phyloP scores from a whole-genome alignment of 2,329 filamentous ascomycete species.

The Diaporthe aspalathi region DNA sequence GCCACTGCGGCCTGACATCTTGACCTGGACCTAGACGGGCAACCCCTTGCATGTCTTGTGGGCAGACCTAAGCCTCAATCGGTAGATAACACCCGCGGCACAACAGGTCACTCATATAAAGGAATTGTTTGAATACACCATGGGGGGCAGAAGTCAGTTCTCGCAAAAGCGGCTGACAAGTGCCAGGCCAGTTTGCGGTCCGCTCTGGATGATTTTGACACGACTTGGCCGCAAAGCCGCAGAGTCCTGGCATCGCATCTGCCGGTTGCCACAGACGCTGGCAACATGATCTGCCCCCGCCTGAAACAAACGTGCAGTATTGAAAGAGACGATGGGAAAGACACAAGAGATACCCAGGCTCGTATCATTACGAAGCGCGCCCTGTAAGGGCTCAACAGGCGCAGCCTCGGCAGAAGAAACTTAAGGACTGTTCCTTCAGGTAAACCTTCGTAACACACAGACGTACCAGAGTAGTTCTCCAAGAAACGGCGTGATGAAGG shows the following conservation, averaged over 20 bases:
- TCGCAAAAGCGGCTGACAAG: neutral
- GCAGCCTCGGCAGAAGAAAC: neutral
- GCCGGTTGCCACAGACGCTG: neutral
- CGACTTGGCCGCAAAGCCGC: neutral
- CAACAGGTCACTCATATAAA: too few relatives aligned
- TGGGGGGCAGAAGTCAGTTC: neutral
- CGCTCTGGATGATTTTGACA: neutral
- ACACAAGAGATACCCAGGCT: neutral
- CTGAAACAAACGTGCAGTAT: neutral
- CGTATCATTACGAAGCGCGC: neutral
- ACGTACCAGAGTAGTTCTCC: neutral
- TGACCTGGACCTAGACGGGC: neutral
- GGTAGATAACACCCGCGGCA: neutral
- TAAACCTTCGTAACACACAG: neutral
- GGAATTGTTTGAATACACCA: neutral
- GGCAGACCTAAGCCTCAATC: neutral
- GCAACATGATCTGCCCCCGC: neutral
- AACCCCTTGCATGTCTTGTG: neutral
- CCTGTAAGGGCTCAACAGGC: neutral
- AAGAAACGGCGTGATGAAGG: neutral
- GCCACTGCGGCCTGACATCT: neutral
- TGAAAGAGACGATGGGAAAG: neutral
- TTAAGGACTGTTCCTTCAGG: neutral
- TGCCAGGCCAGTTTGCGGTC: neutral
- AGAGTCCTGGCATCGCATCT: too few relatives aligned